Evolutionary conservation across 495 filamentous ascomycete species (phyloP), one percentile per base, ranked within the genome.

Genomic region (Staphylotrichum longicolle): DNA sequence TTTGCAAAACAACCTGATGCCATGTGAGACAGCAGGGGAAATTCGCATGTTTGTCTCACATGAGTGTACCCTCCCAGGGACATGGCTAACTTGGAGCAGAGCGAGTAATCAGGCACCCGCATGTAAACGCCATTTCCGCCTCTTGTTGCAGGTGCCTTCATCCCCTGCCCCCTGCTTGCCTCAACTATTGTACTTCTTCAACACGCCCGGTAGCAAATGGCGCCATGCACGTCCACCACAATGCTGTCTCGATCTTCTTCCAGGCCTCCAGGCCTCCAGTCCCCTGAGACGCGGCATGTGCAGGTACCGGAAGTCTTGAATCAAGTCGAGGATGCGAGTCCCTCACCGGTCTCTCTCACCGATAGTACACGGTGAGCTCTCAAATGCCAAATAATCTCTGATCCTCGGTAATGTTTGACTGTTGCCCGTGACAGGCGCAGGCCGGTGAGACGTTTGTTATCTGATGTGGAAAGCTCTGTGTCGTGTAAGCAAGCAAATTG

Each of bases 291-390:
- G 20, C 41, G 7, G 40, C 40, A 56, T 56, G 40, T 45, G 54
- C 54, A 34, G 40, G 54, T 37, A 54, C 9, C 32, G 11, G 3
- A 27, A 27, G 20, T 27, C 20, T 27, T 27, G 20, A 27, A 27
- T 27, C 20, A 27, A 27, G 20, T 27, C 20, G 20, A 27, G 20
- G 20, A 27, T 27, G 20, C 20, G 20, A 27, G 20, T 27, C 20
- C 20, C 54, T 57, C 32, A 46, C 54, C 41, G 54, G 41, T 57
- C 42, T 57, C 41, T 15, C 7, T 34, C 37, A 9, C 37, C n/a
- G 8, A 54, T 4, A 30, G 40, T 27, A 11, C 14, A 42, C 15
- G 20, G 10, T 10, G 11, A 30, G n/a, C 15, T 1, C 6, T 7
- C 6, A 54, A 14, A 42, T 20, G 3, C 6, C n/a, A 30, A 42